Percentiles rank a stretch among this genome's conserved stretches.
phyloP scores from a whole-genome alignment of 495 filamentous ascomycete genomes.

The Aspergillus campestris region DNA sequence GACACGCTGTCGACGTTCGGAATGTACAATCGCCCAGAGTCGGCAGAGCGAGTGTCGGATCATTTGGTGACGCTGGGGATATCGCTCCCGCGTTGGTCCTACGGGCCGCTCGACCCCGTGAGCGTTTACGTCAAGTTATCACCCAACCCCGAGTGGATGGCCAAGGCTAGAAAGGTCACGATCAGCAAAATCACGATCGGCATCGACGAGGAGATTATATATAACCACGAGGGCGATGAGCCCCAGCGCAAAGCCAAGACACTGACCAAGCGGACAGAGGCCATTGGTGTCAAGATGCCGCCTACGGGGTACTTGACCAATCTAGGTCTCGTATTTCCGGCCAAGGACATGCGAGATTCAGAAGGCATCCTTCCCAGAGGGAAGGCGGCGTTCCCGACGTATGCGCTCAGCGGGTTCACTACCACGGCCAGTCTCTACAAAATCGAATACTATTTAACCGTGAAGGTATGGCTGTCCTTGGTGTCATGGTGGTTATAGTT shows the following conservation, averaged over 20 bases:
- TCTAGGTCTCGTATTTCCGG: constrained; percentile 82
- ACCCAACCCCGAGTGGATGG: constrained; percentile 85
- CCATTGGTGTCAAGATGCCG: constrained; percentile 71
- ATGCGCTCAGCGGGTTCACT: constrained; percentile 82
- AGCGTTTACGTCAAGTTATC: constrained; percentile 89
- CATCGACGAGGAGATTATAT: constrained; percentile 96
- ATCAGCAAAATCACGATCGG: constrained; percentile 88
- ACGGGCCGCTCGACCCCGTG: constrained; percentile 90
- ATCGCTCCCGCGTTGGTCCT: constrained; percentile 89
- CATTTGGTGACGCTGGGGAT: constrained; percentile 88
- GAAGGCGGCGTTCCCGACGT: constrained; percentile 82
- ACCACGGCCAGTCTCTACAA: constrained; percentile 93
- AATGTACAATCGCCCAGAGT: constrained; percentile 97
- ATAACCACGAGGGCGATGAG: constrained; percentile 97
- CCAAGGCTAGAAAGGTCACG: constrained; percentile 83
- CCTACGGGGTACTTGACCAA: constrained; percentile 87
- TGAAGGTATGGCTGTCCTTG: constrained; percentile 54
- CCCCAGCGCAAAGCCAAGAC: constrained; percentile 84
- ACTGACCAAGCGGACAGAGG: constrained; percentile 74
- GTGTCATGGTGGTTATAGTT: too few relatives aligned
- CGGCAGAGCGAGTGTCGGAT: constrained; percentile 73
- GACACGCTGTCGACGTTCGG: constrained; percentile 97
- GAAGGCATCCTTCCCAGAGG: constrained; percentile 83
- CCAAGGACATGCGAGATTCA: constrained; percentile 77
- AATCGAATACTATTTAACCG: constrained; percentile 91